Evolutionary conservation across 257 asterid species (phyloP), one percentile per base, ranked within the genome.

Genomic region (Lithospermum erythrorhizon): DNA sequence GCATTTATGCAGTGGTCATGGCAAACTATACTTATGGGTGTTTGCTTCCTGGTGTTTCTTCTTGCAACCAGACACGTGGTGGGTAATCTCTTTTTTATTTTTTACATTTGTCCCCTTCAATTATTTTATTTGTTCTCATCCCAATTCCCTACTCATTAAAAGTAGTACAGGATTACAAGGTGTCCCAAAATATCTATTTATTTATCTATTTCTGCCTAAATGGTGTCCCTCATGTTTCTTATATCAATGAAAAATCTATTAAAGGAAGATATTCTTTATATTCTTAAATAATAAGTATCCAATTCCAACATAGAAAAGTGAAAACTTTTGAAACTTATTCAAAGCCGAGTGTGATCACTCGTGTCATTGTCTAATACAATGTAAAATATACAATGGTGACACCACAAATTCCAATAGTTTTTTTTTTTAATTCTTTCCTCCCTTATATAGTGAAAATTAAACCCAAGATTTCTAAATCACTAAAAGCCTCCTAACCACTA

Each of bases 1-100:
- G 11, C 14, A 8, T n/a, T 27, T 74, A 29, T 79, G 85, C 87
- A 84, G 97, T 89, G 97, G 97, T 86, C 95, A 20, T 89, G 97
- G 97, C 90, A 86, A 75, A 89, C 97, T 32, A 87, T 89, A 65
- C 63, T 84, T 32, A 82, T 87, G 97, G 97, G 95, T 15, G 70
- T 86, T 66, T 84, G 94, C 85, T 87, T 87, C 78, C 75, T 89
- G 61, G 60, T 71, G 24, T 75, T 84, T 75, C 95, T 87, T 21
- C 94, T 89, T 51, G 20, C 78, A 22, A 64, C 97, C 27, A 78
- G 97, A 64, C 94, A 89, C 69, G 71, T 87, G 16, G 97, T 89
- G 76, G 17, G 95, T 76, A 22, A 17, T 54, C 51, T 29, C n/a
- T 61, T 61, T 21, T 17, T 8, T 14, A n/a, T 14, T 18, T 53